Evolutionary conservation across 2,329 filamentous ascomycete genomes (phyloP).

Genomic region (Monosporascus sp.): DNA sequence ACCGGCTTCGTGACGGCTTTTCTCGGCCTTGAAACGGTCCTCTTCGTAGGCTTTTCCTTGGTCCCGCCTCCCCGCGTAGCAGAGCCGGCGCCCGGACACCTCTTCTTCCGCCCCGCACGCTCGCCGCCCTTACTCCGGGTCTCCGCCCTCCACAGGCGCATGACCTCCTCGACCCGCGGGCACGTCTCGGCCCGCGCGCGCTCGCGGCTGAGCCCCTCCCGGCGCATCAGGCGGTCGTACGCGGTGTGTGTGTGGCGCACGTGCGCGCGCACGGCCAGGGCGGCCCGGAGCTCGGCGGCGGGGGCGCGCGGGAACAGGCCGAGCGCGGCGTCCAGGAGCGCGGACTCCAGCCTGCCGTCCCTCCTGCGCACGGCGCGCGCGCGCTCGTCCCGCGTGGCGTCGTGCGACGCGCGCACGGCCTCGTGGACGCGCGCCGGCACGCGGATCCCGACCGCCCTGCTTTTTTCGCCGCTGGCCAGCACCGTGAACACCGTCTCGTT

Average conservation of each 20-base stretch:
- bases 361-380: slow-evolving; percentile 26
- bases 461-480: slow-evolving; percentile 6
- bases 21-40: neutral
- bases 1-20: neutral
- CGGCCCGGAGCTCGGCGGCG: slow-evolving; percentile 26
- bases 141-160: slow-evolving; percentile 7
- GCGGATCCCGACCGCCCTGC: slow-evolving; percentile 29
- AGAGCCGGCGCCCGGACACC: neutral
- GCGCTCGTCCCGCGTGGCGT: slow-evolving; percentile 25
- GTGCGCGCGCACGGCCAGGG: slow-evolving; percentile 44
- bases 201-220: neutral
- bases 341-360: slow-evolving; percentile 27
- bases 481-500: slow-evolving; percentile 33
- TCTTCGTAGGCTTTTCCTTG: neutral
- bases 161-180: slow-evolving; percentile 2
- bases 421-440: slow-evolving; percentile 30
- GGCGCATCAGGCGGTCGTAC: slow-evolving; percentile 37
- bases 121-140: neutral
- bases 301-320: slow-evolving; percentile 38
- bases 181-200: slow-evolving; percentile 1
- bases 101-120: neutral
- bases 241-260: slow-evolving; percentile 42
- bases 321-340: slow-evolving; percentile 30
- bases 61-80: neutral
- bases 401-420: slow-evolving; percentile 16